Conservation (phyloP, 208 protist genomes). For the Trypanosomatidae sp. region DNA sequence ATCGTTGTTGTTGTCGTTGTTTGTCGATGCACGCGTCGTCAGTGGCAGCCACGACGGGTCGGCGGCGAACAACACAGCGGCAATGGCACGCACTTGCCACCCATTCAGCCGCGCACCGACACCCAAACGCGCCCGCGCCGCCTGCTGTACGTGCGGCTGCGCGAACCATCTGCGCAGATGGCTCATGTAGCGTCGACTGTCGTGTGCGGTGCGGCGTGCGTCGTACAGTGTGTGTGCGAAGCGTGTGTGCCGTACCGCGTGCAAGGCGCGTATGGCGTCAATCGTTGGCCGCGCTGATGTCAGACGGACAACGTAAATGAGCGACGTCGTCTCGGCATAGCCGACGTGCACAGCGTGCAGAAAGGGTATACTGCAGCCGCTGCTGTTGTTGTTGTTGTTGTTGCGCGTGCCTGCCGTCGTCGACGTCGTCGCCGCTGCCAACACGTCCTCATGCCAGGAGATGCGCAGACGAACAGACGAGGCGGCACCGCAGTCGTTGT, state of each 20-base stretch:
- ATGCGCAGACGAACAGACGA: background rate
- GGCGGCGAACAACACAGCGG: constrained; percentile 31
- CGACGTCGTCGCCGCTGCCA: background rate
- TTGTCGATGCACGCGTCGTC: background rate
- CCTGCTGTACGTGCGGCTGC: constrained; percentile 1
- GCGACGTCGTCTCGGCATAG: constrained; percentile 6
- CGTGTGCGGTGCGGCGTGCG: constrained; percentile 20
- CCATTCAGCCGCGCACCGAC: constrained; percentile 30
- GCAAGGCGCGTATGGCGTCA: constrained; percentile 29
- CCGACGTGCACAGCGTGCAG: constrained; percentile 25
- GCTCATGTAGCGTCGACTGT: constrained; percentile 11
- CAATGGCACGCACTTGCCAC: constrained; percentile 49
- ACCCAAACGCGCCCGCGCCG: constrained; percentile 10
- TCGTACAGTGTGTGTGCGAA: constrained; percentile 54
- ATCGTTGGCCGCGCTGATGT: constrained; percentile 21
- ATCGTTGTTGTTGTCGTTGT: background rate
- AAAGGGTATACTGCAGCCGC: constrained; percentile 14
- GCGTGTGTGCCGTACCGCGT: constrained; percentile 20
- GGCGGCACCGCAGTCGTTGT: background rate
- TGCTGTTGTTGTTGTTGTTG: background rate
- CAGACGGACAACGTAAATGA: constrained; percentile 40
- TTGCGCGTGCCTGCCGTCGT: background rate
- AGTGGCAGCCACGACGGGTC: constrained; percentile 19
- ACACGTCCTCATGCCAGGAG: background rate
- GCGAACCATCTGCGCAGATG: constrained; percentile 11